A percentile compares a stretch with the other conserved stretches of the same genome.
Evolutionary conservation across 2,329 filamentous ascomycete genomes (phyloP).

Genomic region (Grosmannia serpens): DNA sequence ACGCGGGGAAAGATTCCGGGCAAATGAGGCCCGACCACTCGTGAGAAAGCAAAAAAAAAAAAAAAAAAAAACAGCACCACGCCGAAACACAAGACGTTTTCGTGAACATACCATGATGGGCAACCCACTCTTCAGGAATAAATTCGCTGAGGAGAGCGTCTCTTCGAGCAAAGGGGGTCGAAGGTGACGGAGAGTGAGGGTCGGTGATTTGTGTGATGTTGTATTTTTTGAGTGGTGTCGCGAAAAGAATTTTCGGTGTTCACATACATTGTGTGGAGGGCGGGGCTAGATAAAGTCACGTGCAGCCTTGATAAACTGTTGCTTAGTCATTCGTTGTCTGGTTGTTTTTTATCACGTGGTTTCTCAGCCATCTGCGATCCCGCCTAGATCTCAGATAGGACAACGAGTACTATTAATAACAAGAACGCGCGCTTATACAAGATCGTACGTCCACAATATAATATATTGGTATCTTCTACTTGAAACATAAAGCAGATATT

Average conservation of each 20-base stretch:
- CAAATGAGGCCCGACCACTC: neutral
- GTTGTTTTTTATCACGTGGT: neutral
- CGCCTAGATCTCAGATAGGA: no score
- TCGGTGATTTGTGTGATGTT: neutral
- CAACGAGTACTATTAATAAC: no score
- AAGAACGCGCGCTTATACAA: no score
- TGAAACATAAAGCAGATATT: no score
- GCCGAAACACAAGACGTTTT: neutral
- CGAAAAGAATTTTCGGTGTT: constrained; percentile 5
- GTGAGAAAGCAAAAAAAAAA: neutral
- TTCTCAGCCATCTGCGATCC: no score
- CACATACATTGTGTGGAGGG: constrained; percentile 2
- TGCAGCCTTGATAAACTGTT: neutral
- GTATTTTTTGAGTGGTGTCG: neutral
- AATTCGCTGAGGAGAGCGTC: constrained; percentile 1
- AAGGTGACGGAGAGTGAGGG: neutral
- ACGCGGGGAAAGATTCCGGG: neutral
- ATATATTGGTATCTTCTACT: no score
- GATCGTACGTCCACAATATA: no score
- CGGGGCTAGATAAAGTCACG: neutral
- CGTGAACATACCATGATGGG: constrained; percentile 33
- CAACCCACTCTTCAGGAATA: constrained; percentile 33
- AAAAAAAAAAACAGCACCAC: neutral
- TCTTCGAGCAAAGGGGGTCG: constrained; percentile 4
- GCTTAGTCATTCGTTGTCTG: neutral